Percentiles rank a stretch among this genome's conserved stretches.
phyloP scores from a whole-genome alignment of 148 eudicot species.

The Fagopyrum esculentum region DNA sequence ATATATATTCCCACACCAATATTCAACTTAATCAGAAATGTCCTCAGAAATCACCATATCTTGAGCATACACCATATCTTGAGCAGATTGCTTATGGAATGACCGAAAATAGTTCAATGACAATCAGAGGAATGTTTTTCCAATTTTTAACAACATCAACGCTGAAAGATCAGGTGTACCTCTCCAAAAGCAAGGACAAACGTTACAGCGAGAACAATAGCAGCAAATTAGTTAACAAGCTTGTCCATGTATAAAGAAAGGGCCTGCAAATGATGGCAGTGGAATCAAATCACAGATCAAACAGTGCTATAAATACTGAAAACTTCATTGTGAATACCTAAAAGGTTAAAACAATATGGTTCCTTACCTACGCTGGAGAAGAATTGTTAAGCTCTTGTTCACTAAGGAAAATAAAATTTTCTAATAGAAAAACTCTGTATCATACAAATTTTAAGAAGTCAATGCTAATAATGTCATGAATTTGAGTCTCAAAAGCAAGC shows the following conservation, averaged over 20 bases:
- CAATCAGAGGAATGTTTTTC: conserved; percentile 10
- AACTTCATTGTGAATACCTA: not conserved
- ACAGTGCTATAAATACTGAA: not conserved
- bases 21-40: no score
- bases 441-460: no score
- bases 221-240: conserved; percentile 81
- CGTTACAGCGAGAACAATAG: conserved; percentile 88
- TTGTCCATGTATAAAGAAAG: conserved; percentile 94
- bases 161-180: conserved; percentile 29
- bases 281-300: conserved; percentile 10
- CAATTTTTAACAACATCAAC: not conserved
- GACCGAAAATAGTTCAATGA: conserved; percentile 32
- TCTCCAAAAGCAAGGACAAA: conserved; percentile 93
- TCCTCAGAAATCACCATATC: no score
- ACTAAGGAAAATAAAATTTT: not conserved
- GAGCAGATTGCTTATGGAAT: conserved; percentile 52
- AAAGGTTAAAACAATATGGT: not conserved
- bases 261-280: conserved; percentile 50
- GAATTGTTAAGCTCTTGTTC: not conserved
- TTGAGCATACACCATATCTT: no score
- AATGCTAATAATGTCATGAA: no score
- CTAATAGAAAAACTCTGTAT: no score
- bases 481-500: no score
- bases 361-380: not conserved
- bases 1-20: no score